Evolutionary conservation across 805 yeast species (phyloP), one percentile per base, ranked within the genome.

Genomic region (Candida caryicola): DNA sequence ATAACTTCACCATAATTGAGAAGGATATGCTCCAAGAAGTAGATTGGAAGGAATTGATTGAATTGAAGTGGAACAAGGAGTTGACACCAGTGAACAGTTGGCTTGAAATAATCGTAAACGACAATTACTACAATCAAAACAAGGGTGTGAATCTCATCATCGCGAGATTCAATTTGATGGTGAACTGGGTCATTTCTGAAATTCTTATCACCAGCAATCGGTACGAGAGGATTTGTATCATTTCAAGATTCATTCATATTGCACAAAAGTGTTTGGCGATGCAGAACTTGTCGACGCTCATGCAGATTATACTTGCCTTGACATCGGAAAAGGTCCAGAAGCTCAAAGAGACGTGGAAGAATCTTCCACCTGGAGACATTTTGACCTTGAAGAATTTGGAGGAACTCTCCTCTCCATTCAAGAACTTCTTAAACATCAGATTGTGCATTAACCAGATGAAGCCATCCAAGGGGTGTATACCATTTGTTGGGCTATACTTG

Each of bases 131-230:
- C 46, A 65, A 67, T 49, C 56, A 64, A 23, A 60, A 76, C 54
- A 58, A 81, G n/a, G 96, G 97, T 0, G 80, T 89, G 26, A 87
- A 86, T 45, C 64, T 91, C 33, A 88, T 87, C 9, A 81, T 88
- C 28, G 74, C 95, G 0, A 69, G 99, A 43, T 93, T 90, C 70
- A 90, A 91, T 55, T 65, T 91, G 42, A 81, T 86, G 66, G 90
- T 86, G 5, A 87, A 86, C 51, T 91, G 98, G 98, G 81, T 90
- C 29, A 79, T 86, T 23, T 86, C 96, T 0, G 96, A 91, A 64
- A 77, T 93, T 39, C 59, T 88, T 12, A 64, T 91, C 43, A 87
- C 96, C 7, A 71, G 70, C 39, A 66, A 73, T 30, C 67, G 76
- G 17, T 69, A 66, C 2, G 76, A 86, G 47, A 71, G 91, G 47